Percentiles rank a stretch among this genome's conserved stretches.
Conservation (phyloP, 805 yeast genomes). For the Saccharomyces paradoxus region DNA sequence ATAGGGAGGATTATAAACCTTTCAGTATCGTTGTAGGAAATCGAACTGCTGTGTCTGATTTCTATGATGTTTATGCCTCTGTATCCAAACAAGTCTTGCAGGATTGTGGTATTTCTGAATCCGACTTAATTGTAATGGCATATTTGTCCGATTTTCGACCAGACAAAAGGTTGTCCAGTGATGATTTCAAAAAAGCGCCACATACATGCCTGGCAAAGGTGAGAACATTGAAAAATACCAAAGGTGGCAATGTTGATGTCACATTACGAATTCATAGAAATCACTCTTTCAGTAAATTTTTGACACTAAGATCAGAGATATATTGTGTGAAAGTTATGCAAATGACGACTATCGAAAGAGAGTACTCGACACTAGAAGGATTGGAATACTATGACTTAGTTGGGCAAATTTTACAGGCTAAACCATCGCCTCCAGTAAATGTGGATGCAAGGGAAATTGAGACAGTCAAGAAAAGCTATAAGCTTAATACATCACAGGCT, state of each 20-base stretch:
- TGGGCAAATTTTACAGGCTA: conserved; percentile 58
- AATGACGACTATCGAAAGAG: conserved; percentile 90
- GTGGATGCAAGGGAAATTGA: conserved; percentile 33
- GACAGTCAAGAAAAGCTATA: conserved; percentile 40
- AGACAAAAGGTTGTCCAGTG: conserved; percentile 27
- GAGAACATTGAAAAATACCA: conserved; percentile 57
- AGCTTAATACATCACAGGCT: conserved; percentile 85
- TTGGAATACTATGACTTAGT: conserved; percentile 72
- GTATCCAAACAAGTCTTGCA: conserved; percentile 44
- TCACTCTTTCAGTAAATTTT: conserved; percentile 38
- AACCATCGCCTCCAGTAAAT: conserved; percentile 34
- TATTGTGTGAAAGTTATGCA: conserved; percentile 71
- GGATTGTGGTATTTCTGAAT: conserved; percentile 55
- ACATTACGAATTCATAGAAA: conserved; percentile 56
- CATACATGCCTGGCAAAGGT: conserved; percentile 76
- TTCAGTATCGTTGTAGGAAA: conserved; percentile 67
- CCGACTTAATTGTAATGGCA: conserved; percentile 66
- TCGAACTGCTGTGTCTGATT: conserved; percentile 74
- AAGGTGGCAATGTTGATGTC: conserved; percentile 62
- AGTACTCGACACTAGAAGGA: conserved; percentile 75
- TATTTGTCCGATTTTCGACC: conserved; percentile 34
- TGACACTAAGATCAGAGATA: conserved; percentile 57
- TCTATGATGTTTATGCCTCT: conserved; percentile 78
- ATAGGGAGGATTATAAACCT: conserved; percentile 46
- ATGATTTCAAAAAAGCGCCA: conserved; percentile 27